A percentile compares a stretch with the other conserved stretches of the same genome.
Evolutionary conservation across 192 early-diverging fungal species (phyloP).

Genomic region (Fimicolochytrium jonesii): DNA sequence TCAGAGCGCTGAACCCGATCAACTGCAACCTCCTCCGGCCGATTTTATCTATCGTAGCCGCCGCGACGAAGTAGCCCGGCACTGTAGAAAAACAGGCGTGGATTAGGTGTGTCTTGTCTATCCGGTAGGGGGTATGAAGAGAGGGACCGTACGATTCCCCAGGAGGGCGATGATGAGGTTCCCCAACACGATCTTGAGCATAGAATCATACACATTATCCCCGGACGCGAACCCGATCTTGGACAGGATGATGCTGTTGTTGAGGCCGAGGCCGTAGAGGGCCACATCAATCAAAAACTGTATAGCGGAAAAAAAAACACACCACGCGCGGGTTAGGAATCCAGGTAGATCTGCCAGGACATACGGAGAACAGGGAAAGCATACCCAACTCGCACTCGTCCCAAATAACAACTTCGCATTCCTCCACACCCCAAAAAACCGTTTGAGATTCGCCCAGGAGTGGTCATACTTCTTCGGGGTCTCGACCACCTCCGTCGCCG

Average conservation of each 20-base stretch:
- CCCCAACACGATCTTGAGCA: constrained; percentile 48
- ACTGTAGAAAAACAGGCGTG: too few relatives aligned
- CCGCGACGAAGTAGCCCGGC: too few relatives aligned
- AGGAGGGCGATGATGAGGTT: constrained; percentile 79
- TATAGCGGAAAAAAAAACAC: neutral
- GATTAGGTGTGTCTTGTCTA: too few relatives aligned
- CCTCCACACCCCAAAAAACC: constrained; percentile 68
- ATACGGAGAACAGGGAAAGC: too few relatives aligned
- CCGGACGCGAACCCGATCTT: constrained; percentile 19
- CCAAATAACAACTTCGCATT: constrained; percentile 65
- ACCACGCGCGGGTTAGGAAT: neutral
- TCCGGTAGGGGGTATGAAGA: too few relatives aligned
- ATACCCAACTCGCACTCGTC: constrained; percentile 3
- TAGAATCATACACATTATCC: constrained; percentile 51
- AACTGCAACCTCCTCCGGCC: too few relatives aligned
- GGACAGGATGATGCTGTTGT: constrained; percentile 16
- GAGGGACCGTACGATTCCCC: too few relatives aligned
- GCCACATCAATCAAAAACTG: constrained; percentile 15
- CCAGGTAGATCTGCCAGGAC: too few relatives aligned
- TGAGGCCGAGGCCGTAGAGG: constrained; percentile 20
- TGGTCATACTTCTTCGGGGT: neutral
- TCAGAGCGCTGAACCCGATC: too few relatives aligned
- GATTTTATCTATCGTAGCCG: too few relatives aligned
- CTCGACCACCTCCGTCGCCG: too few relatives aligned
- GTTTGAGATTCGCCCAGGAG: neutral